phyloP scores from a whole-genome alignment of 352 stramenopile genomes.

The Phytophthora chlamydospora region DNA sequence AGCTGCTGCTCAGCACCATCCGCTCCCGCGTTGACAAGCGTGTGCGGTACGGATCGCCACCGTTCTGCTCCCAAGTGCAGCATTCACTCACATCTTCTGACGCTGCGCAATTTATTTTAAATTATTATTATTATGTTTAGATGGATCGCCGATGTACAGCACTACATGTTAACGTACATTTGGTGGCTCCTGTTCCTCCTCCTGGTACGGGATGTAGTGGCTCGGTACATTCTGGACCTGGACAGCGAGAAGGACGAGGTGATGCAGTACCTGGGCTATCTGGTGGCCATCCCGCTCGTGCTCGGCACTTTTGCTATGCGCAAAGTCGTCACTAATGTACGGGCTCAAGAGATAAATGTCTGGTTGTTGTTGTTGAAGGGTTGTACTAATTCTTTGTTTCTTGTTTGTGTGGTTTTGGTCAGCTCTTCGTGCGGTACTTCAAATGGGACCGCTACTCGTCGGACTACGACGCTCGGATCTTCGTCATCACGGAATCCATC shows the following conservation, averaged over 20 bases:
- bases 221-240: slow-evolving; percentile 60
- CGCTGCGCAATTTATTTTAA: slow-evolving; percentile 1
- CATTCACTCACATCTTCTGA: slow-evolving; percentile 3
- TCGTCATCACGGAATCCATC: slow-evolving; percentile 81
- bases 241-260: slow-evolving; percentile 49
- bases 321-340: slow-evolving; percentile 81
- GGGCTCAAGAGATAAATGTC: background rate
- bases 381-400: background rate
- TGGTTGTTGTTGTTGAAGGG: slow-evolving; percentile 3
- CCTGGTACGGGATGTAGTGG: slow-evolving; percentile 49
- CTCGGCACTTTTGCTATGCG: slow-evolving; percentile 77
- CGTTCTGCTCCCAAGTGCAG: background rate
- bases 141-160: slow-evolving; percentile 83
- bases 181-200: slow-evolving; percentile 75
- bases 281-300: slow-evolving; percentile 68
- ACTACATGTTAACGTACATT: slow-evolving; percentile 77
- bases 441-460: slow-evolving; percentile 72
- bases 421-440: slow-evolving; percentile 79
- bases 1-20: slow-evolving; percentile 56
- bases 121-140: slow-evolving; percentile 23
- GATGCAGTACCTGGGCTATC: slow-evolving; percentile 59
- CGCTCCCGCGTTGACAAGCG: slow-evolving; percentile 65
- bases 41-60: slow-evolving; percentile 42
- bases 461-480: slow-evolving; percentile 79
- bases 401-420: background rate